Evolutionary conservation across 2,329 filamentous ascomycete species (phyloP), one percentile per base, ranked within the genome.

Genomic region (Didymella exigua): DNA sequence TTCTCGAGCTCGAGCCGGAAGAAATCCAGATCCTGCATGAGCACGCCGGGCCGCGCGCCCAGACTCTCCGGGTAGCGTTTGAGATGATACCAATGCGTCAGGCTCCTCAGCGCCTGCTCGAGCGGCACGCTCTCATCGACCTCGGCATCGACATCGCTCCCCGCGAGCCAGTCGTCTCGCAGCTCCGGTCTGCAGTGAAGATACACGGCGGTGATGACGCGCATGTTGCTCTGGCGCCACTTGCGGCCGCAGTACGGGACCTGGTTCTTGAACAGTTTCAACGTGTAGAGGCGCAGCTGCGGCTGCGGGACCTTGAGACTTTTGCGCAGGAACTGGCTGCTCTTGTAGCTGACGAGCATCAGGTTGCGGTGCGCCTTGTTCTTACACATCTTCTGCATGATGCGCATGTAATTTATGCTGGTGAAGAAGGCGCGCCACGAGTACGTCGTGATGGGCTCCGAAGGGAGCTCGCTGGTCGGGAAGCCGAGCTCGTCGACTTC

Each of bases 181-280:
- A 99, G 82, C 74, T 98, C 93, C 0, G 93, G 93, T 7, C 92
- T 84, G 70, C 93, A 96, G 77, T 96, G 91, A 43, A 99, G 81
- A 75, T 97, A 99, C 1, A 99, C 91, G 3, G 93, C 92, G 0
- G 95, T 99, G 71, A 99, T 99, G 69, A 98, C 93, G 50, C 93
- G 90, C 95, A 99, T 99, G 76, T 99, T 98, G 65, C 87, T 88
- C 78, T 98, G 95, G 13, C 95, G 88, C 95, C 95, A 99, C 78
- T 99, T 99, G 37, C 95, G 88, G 19, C 95, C 93, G 75, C 93
- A 98, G 80, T 96, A 99, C 1, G 95, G 95, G 4, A 99, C 95
- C 76, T 99, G 95, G 57, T 92, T 95, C 77, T 99, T 99, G 86
- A 98, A 98, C 0, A 99, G 84, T 77, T 99, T 99, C 65, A 99